phyloP scores from a whole-genome alignment of 257 asterid genomes.

The Solanum okadae region DNA sequence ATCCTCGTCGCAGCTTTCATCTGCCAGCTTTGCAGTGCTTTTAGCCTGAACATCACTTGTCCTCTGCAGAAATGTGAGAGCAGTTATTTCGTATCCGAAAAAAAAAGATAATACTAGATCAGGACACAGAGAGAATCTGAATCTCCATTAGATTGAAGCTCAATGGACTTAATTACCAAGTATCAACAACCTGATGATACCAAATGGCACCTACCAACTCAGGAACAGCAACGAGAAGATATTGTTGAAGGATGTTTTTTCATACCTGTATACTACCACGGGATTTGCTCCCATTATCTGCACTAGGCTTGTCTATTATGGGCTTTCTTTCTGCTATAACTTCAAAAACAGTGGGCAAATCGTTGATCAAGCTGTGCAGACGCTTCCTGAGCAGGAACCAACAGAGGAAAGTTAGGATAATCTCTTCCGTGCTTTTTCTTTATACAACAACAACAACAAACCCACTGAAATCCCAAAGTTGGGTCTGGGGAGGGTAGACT shows the following conservation, averaged over 20 bases:
- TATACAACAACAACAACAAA: background rate
- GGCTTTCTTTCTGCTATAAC: constrained; percentile 75
- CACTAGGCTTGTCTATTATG: constrained; percentile 61
- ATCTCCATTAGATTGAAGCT: background rate
- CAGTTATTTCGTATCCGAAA: background rate
- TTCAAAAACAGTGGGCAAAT: constrained; percentile 73
- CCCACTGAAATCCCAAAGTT: background rate
- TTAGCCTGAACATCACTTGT: constrained; percentile 55
- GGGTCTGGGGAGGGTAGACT: background rate
- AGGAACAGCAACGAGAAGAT: background rate
- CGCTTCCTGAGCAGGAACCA: constrained; percentile 51
- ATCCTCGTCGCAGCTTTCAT: constrained; percentile 53
- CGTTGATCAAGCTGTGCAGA: constrained; percentile 74
- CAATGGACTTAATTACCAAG: background rate
- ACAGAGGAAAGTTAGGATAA: background rate
- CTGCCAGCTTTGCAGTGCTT: constrained; percentile 66
- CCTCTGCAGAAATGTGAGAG: constrained; percentile 25
- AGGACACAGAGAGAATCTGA: background rate
- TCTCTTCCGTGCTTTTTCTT: background rate
- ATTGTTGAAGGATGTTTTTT: background rate
- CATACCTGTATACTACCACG: constrained; percentile 73
- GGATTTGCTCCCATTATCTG: constrained; percentile 81
- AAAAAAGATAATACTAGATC: background rate
- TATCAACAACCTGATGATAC: background rate
- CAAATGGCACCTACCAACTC: background rate